Base-by-base conservation (phyloP, 164 flowering plant species). In the Taxillus chinensis region DNA sequence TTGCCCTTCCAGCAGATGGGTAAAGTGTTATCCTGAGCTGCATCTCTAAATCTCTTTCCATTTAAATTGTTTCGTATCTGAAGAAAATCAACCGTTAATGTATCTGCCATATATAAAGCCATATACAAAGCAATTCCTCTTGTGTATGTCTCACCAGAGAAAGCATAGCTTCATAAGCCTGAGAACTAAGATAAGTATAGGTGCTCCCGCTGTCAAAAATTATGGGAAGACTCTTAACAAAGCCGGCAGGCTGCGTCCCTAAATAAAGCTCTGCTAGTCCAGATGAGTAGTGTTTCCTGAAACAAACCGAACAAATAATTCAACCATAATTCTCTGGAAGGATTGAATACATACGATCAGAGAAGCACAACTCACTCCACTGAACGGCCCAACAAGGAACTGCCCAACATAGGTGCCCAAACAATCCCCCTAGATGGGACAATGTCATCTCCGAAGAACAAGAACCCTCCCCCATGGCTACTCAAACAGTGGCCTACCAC, bases 1-100 rank as follows among this genome's bases (percentile, higher is more conserved):
- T 69, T 0, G 7, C 95, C 96, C 75, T 80, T 89, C 99, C 99
- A 95, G 68, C 99, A 95, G 53, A 95, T 38, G 1, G 96, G 81
- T 15, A 95, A 88, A 37, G 85, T 56, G 39, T 62, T 53, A 42
- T 93, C 99, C 13, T 80, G 78, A 3, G 50, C 39, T 2, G 83
- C 73, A 45, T 67, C 75, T 70, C 72, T 77, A 16, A 93, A 58
- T 12, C 79, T 79, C 62, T 83, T 86, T 52, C 83, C 82, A 14
- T 68, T 67, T 14, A 90, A 70, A 64, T 70, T 78, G 39, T 72
- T 78, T 64, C 38, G 82, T 45, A 93, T 16, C 98, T 93, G 76
- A 64, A 70, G 45, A 41, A 12, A 43, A 56, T 0, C 27, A 62
- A 27, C 5, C 3, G 53, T 63, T 49, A 59, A 11, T 48, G 9